Conservation (phyloP, 2,329 filamentous ascomycete genomes). For the Seiridium unicorne region DNA sequence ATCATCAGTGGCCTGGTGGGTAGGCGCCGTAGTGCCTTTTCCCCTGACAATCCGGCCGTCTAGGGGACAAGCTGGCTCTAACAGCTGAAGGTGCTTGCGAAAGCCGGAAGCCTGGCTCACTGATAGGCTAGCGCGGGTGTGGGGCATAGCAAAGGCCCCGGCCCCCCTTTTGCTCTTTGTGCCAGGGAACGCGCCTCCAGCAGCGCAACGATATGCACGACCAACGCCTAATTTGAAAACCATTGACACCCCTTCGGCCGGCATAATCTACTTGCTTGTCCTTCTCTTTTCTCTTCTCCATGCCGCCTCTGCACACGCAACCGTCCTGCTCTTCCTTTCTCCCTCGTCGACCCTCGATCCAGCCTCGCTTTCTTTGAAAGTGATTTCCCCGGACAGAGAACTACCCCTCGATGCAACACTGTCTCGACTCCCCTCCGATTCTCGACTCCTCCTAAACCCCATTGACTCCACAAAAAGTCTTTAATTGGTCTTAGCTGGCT, state of each 20-base stretch:
- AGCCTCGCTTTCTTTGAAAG: neutral
- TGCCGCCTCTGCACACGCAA: neutral
- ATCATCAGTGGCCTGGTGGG: neutral
- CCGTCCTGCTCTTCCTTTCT: neutral
- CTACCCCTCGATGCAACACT: neutral
- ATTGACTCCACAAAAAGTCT: conserved; percentile 4
- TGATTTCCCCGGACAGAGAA: neutral
- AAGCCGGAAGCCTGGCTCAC: neutral
- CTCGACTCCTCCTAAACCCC: neutral
- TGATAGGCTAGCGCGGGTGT: neutral
- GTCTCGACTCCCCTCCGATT: neutral
- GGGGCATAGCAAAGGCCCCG: neutral
- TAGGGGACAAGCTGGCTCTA: neutral
- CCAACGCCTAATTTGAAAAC: conserved; percentile 3
- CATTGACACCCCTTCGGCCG: neutral
- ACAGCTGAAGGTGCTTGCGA: too few species aligned
- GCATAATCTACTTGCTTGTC: conserved; percentile 1
- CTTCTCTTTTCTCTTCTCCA: neutral
- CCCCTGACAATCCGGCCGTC: neutral
- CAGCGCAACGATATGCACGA: neutral
- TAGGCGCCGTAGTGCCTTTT: neutral
- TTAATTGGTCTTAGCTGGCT: conserved; percentile 25
- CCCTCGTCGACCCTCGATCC: neutral
- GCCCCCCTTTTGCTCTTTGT: neutral
- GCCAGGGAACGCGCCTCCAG: neutral